Conservation (phyloP, 495 filamentous ascomycete species). For the Penicillium coprophilum region DNA sequence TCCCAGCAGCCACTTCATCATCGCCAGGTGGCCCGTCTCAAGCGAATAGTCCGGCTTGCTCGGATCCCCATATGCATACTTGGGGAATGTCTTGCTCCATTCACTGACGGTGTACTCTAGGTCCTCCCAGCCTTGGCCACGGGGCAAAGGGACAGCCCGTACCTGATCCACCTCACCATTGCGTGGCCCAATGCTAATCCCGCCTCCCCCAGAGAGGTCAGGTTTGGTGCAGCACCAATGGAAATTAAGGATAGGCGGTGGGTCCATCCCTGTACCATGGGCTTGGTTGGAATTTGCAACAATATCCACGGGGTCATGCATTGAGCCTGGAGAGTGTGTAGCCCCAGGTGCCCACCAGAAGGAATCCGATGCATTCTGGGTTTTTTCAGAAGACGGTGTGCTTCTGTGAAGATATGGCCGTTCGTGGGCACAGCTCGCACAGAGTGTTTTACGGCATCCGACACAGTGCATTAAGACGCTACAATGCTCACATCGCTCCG, state of each 20-base stretch:
- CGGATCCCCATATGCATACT: conserved; percentile 45
- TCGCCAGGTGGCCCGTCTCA: conserved; percentile 48
- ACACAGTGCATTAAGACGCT: conserved; percentile 64
- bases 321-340: conserved; percentile 53
- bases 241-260: conserved; percentile 50
- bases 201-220: conserved; percentile 61
- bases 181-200: conserved; percentile 55
- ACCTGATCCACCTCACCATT: conserved; percentile 56
- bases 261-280: conserved; percentile 27
- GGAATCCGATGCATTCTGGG: conserved; percentile 18
- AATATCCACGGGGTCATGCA: conserved; percentile 49
- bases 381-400: conserved; percentile 18
- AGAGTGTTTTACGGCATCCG: conserved; percentile 61
- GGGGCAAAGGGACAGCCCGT: conserved; percentile 57
- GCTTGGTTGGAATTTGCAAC: conserved; percentile 28
- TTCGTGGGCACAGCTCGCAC: conserved; percentile 60
- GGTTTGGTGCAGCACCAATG: conserved; percentile 66
- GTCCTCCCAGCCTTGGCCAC: conserved; percentile 55
- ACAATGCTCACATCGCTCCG: conserved; percentile 61
- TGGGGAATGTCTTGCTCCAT: conserved; percentile 46
- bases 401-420: conserved; percentile 47
- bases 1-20: conserved; percentile 52
- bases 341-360: conserved; percentile 62
- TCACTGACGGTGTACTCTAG: conserved; percentile 49
- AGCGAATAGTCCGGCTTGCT: conserved; percentile 44